These are phyloP conservation scores for Didymella glomerata DNA, from an alignment of 2,329 filamentous ascomycete genomes.

Conservation along the genomic window DNA sequence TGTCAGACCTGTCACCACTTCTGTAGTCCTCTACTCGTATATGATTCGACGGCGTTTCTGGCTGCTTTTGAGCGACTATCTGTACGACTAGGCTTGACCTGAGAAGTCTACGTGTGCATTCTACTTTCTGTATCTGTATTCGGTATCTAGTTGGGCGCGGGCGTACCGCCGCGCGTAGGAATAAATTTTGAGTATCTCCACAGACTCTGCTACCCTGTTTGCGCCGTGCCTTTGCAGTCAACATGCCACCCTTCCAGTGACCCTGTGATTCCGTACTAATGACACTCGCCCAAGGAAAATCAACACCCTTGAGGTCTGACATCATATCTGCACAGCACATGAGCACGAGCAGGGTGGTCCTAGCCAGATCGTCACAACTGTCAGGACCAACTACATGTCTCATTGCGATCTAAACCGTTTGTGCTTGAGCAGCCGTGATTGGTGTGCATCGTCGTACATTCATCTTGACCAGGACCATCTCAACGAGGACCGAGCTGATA, in stretches of 20 bases:
- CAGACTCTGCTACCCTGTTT: background rate
- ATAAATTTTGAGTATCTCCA: slow-evolving; percentile 32
- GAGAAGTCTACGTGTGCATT: slow-evolving; percentile 36
- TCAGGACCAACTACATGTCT: background rate
- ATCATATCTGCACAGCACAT: slow-evolving; percentile 12
- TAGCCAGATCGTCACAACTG: slow-evolving; percentile 1
- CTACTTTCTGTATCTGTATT: slow-evolving; percentile 47
- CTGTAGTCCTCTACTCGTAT: slow-evolving; percentile 32
- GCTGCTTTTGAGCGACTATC: slow-evolving; percentile 30
- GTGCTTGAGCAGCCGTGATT: background rate
- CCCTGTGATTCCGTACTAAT: background rate
- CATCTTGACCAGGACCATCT: background rate
- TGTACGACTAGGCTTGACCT: slow-evolving; percentile 27
- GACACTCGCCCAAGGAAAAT: background rate
- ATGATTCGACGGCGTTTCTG: slow-evolving; percentile 37
- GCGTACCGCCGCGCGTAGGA: slow-evolving; percentile 22
- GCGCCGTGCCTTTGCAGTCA: background rate
- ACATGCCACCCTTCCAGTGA: background rate
- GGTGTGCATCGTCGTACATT: background rate
- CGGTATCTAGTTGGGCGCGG: slow-evolving; percentile 38
- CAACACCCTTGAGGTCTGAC: slow-evolving; percentile 1
- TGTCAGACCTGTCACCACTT: slow-evolving; percentile 13
- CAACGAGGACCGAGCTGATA: background rate
- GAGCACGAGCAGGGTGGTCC: slow-evolving; percentile 1
- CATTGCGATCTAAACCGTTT: background rate